Conservation (phyloP, 1,284 basidiomycete species). For the Cutaneotrichosporon dermatis region DNA sequence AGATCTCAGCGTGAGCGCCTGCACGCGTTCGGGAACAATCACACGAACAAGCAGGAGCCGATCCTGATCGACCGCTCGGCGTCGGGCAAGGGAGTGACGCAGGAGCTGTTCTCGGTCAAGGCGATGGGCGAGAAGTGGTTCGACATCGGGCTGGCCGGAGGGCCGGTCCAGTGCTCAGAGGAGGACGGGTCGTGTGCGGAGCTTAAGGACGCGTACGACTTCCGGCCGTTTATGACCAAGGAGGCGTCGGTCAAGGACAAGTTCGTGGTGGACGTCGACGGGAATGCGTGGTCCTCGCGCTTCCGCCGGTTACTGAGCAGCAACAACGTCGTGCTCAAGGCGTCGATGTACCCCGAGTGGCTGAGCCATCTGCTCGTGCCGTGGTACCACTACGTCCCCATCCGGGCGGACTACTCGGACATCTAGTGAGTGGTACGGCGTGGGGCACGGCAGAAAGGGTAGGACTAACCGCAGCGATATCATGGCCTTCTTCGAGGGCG, state of each 20-base stretch:
- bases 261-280: slow-evolving; percentile 51
- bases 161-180: slow-evolving; percentile 39
- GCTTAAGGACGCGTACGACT: slow-evolving; percentile 38
- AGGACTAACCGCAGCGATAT: slow-evolving; percentile 32
- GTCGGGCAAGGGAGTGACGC: slow-evolving; percentile 7
- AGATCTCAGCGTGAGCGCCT: slow-evolving; percentile 48
- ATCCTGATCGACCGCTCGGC: slow-evolving; percentile 19
- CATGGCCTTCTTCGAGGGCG: slow-evolving; percentile 51
- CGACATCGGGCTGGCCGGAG: slow-evolving; percentile 38
- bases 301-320: slow-evolving; percentile 42
- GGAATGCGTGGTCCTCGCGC: slow-evolving; percentile 50
- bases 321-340: slow-evolving; percentile 43
- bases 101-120: slow-evolving; percentile 20
- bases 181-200: slow-evolving; percentile 47
- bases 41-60: slow-evolving; percentile 12
- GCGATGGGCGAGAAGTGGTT: slow-evolving; percentile 33
- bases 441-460: not conserved
- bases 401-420: slow-evolving; percentile 46
- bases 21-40: slow-evolving; percentile 37
- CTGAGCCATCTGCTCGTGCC: slow-evolving; percentile 37
- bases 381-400: slow-evolving; percentile 48
- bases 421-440: slow-evolving; percentile 24
- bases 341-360: slow-evolving; percentile 40
- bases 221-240: slow-evolving; percentile 30
- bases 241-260: slow-evolving; percentile 29